Evolutionary conservation across 1,284 basidiomycete species (phyloP), one percentile per base, ranked within the genome.

Genomic region (Coniferiporia sulphurascens): DNA sequence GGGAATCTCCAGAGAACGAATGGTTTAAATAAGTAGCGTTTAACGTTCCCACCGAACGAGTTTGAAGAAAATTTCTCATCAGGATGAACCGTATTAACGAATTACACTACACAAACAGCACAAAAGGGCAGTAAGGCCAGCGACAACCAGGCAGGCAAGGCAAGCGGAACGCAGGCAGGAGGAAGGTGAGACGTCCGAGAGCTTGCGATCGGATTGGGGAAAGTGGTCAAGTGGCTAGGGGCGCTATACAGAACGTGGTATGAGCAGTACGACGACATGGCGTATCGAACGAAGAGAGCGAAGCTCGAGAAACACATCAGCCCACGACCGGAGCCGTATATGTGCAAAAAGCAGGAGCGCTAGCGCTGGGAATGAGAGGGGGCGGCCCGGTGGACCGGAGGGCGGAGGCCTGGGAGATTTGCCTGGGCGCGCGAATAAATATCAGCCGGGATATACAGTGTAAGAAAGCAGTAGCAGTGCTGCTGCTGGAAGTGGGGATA

Each of bases 191-290:
- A 7, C 36, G 36, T 7, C 7, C 36, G 13, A 38, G 36, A 7
- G 13, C 36, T 6, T 38, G 13, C 36, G 15, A 41, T 12, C 3
- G 15, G 9, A 41, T 8, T 10, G 9, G 38, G 9, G 38, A 41
- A 10, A 15, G 15, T 27, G 27, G 27, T 27, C 27, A 27, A 27
- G 38, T 41, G 38, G 38, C 38, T 41, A 41, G 45, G 54, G 54
- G 35, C 45, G 27, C 54, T 41, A 44, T 56, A 56, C 45, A 56
- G 27, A 38, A 55, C 53, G 46, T 45, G 41, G 52, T 6, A 41
- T 44, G 15, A 41, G 45, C n/a, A 19, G 19, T 48, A 48, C 10
- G 21, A 48, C 10, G 21, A 19, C 9, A 48, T 48, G 13, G 17
- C 12, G 9, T 48, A 43, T 44, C 19, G 27, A 27, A 43, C 19